phyloP scores from a whole-genome alignment of 768 basidiomycete species.

The Tricholoma flavovirens region DNA sequence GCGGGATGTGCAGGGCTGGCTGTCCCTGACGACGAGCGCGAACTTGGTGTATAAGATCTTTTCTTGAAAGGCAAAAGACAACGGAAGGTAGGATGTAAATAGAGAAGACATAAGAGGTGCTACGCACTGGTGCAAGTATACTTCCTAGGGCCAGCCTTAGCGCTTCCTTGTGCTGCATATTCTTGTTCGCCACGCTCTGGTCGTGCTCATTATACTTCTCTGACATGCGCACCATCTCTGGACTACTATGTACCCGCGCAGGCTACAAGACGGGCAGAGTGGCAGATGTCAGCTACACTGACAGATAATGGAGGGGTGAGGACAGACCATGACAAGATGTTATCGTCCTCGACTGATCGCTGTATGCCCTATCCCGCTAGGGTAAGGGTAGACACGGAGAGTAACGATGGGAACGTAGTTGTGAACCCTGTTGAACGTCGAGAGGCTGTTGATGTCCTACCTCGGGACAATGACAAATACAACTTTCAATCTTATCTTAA shows the following conservation, averaged over 20 bases:
- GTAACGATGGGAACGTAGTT: background rate
- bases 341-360: background rate
- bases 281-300: background rate
- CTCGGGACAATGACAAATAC: background rate
- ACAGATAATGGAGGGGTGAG: background rate
- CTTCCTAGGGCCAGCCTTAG: slow-evolving; percentile 54
- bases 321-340: background rate
- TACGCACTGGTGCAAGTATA: slow-evolving; percentile 53
- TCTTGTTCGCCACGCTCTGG: slow-evolving; percentile 21
- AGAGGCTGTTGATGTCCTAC: no score
- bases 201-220: slow-evolving; percentile 22
- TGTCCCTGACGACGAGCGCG: slow-evolving; percentile 46
- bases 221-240: slow-evolving; percentile 20
- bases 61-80: slow-evolving; percentile 31
- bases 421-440: no score
- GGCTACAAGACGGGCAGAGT: slow-evolving; percentile 19
- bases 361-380: background rate
- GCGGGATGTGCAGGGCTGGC: slow-evolving; percentile 40
- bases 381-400: background rate
- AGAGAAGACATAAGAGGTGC: background rate
- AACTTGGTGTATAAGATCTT: slow-evolving; percentile 39
- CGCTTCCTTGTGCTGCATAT: slow-evolving; percentile 41
- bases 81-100: slow-evolving; percentile 5
- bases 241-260: slow-evolving; percentile 29
- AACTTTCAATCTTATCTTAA: background rate